A percentile compares a stretch with the other conserved stretches of the same genome.
These are phyloP conservation scores for Ambispora gerdemannii DNA, from an alignment of 192 early-diverging fungal species.

Conservation along the genomic window DNA sequence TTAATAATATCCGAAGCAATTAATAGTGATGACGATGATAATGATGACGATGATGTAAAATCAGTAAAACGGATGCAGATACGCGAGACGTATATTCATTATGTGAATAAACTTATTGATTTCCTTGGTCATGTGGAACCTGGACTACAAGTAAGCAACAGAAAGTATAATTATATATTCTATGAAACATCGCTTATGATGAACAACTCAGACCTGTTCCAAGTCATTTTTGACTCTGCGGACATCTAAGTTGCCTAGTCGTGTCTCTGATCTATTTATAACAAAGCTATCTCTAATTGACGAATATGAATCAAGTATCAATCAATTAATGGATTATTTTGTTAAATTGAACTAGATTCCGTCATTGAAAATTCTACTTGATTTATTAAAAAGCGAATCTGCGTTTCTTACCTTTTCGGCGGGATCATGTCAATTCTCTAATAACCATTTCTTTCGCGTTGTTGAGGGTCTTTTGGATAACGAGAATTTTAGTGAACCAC, in stretches of 20 bases:
- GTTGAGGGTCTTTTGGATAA: conserved; percentile 57
- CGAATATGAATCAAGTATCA: too few species aligned
- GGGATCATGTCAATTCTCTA: conserved; percentile 62
- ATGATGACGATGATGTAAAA: too few species aligned
- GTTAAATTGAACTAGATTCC: conserved; percentile 43
- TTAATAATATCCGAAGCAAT: conserved; percentile 31
- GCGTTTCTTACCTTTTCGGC: conserved; percentile 35
- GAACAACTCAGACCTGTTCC: too few species aligned
- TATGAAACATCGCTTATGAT: too few species aligned
- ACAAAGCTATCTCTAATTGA: background rate
- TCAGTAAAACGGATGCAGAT: conserved; percentile 71
- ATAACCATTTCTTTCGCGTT: conserved; percentile 57
- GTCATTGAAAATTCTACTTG: conserved; percentile 68
- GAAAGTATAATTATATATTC: background rate
- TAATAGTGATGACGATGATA: too few species aligned
- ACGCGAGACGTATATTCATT: conserved; percentile 72
- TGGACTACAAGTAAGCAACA: conserved; percentile 59
- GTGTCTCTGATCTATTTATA: background rate
- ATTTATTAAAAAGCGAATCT: conserved; percentile 67
- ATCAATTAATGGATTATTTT: background rate
- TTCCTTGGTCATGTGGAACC: conserved; percentile 61
- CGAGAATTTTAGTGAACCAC: conserved; percentile 55
- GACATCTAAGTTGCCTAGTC: background rate
- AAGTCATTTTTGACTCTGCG: too few species aligned
- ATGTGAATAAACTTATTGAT: conserved; percentile 48